phyloP scores from a whole-genome alignment of 371 early-diverging fungal species.

The Mucor racemosus region DNA sequence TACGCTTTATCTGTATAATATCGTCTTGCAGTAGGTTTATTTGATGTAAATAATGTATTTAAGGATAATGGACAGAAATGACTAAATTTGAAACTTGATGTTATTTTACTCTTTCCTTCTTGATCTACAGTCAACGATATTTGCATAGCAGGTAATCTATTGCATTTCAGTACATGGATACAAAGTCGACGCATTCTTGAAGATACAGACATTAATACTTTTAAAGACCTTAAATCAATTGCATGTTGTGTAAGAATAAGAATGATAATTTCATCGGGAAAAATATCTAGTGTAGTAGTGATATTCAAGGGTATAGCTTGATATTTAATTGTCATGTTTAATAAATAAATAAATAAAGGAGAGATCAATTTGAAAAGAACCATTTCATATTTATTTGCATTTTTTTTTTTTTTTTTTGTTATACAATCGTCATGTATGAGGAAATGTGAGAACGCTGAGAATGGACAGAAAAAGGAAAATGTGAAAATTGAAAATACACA shows the following conservation, averaged over 20 bases:
- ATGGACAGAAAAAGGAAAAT: constrained; percentile 1
- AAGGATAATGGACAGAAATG: constrained; percentile 1
- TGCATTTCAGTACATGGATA: constrained; percentile 1
- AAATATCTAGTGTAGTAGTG: neutral
- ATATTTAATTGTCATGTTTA: neutral
- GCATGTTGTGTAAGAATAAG: constrained; percentile 9
- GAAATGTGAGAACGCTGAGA: constrained; percentile 3
- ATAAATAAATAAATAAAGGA: neutral
- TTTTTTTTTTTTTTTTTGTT: neutral
- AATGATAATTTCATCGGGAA: constrained; percentile 26
- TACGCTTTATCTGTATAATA: constrained; percentile 20
- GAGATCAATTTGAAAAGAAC: neutral
- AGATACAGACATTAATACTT: constrained; percentile 10
- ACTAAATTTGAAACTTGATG: constrained; percentile 12
- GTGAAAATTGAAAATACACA: neutral
- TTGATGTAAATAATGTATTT: neutral
- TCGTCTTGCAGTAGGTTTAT: constrained; percentile 6
- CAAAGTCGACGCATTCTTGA: constrained; percentile 7
- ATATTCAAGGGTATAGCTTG: neutral
- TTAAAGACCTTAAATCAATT: constrained; percentile 11
- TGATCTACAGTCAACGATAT: constrained; percentile 19
- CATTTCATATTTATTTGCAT: neutral
- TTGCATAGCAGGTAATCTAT: constrained; percentile 12
- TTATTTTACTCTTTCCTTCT: constrained; percentile 23
- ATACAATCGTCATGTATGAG: neutral